phyloP scores from a whole-genome alignment of 352 stramenopile genomes.

The Pythium volutum region DNA sequence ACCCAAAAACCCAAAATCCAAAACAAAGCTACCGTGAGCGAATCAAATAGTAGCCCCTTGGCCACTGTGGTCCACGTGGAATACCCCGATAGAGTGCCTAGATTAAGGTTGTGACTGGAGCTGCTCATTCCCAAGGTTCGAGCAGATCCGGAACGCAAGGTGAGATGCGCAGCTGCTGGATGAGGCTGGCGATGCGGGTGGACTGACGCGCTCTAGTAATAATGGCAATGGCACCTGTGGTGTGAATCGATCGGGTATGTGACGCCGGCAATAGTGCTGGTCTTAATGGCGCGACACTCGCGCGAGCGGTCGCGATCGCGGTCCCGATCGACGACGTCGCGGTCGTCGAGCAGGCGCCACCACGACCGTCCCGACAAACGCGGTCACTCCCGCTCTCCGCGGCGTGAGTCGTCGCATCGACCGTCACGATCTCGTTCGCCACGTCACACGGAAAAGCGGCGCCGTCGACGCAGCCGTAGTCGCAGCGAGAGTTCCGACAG shows the following conservation, averaged over 20 bases:
- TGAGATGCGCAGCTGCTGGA: neutral
- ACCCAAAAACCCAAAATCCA: constrained; percentile 19
- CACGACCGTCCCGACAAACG: neutral
- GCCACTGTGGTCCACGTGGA: neutral
- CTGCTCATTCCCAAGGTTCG: neutral
- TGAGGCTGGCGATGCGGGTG: neutral
- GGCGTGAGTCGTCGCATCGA: neutral
- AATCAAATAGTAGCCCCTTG: neutral
- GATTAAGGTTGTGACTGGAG: neutral
- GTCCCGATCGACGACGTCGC: constrained; percentile 13
- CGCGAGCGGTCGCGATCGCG: constrained; percentile 6
- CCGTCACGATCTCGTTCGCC: constrained; percentile 5
- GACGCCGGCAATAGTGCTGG: neutral
- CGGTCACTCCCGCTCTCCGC: constrained; percentile 11
- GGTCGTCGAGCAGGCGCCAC: neutral
- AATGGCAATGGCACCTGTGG: constrained; percentile 1
- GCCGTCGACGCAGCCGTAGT: neutral
- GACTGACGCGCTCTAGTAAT: constrained; percentile 15
- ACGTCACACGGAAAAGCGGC: constrained; percentile 1
- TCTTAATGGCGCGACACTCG: constrained; percentile 6
- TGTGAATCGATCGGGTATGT: neutral
- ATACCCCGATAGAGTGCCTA: constrained; percentile 1
- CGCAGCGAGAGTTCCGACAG: constrained; percentile 6
- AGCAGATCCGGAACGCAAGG: neutral
- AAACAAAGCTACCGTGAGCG: neutral